Evolutionary conservation across 345 rosid species (phyloP).

Genomic region (Syzygium jambos): DNA sequence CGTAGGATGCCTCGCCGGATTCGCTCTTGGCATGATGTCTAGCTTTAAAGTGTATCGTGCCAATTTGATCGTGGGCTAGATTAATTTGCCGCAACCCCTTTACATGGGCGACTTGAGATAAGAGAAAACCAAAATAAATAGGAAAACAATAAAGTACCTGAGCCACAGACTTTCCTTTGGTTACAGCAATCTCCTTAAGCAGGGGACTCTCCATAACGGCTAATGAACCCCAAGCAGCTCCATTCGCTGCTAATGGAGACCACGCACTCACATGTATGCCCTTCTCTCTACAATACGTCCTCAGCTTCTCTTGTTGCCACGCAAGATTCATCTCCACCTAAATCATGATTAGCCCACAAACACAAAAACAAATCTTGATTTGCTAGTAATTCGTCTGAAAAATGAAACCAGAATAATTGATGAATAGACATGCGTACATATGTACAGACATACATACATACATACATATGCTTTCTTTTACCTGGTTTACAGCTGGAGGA

Average conservation of each 20-base stretch:
- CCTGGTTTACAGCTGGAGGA: conserved; percentile 20
- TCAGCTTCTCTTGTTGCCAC: conserved; percentile 9
- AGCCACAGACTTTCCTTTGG: background rate
- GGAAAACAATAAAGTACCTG: background rate
- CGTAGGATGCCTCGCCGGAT: background rate
- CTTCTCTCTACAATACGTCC: conserved; percentile 4
- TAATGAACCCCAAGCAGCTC: conserved; percentile 10
- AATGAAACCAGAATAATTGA: background rate
- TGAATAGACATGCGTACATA: no score
- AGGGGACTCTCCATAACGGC: conserved; percentile 1
- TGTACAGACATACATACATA: no score
- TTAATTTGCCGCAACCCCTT: background rate
- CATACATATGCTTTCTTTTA: background rate
- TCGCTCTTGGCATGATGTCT: background rate
- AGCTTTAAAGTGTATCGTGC: background rate
- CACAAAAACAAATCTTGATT: background rate
- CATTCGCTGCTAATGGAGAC: conserved; percentile 11
- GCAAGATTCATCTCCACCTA: conserved; percentile 12
- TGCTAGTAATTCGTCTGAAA: background rate
- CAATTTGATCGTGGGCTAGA: no score
- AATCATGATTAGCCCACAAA: background rate
- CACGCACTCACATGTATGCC: conserved; percentile 4
- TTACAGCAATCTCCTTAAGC: background rate
- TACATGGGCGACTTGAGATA: background rate
- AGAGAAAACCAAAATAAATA: background rate